These are phyloP conservation scores for Aaosphaeria pasadenensis DNA, from an alignment of 2,329 filamentous ascomycete genomes.

Conservation along the genomic window DNA sequence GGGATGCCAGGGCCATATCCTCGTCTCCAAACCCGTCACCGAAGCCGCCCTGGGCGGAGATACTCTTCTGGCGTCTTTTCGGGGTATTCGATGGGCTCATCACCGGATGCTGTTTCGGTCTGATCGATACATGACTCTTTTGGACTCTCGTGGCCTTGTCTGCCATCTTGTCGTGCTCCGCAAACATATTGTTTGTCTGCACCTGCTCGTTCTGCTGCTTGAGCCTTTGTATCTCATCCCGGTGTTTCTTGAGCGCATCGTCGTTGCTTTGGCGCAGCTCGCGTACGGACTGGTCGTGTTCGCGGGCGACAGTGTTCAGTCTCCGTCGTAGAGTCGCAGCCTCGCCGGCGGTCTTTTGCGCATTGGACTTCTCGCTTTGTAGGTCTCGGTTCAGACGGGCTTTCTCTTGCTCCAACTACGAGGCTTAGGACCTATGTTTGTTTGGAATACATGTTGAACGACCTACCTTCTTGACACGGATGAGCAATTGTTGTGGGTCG, in stretches of 20 bases:
- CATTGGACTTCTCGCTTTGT: constrained; percentile 44
- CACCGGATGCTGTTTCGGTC: constrained; percentile 24
- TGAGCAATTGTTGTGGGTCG: constrained; percentile 33
- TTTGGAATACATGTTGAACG: background rate
- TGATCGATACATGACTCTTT: constrained; percentile 14
- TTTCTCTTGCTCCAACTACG: constrained; percentile 44
- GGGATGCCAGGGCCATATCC: constrained; percentile 56
- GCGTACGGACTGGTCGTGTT: constrained; percentile 62
- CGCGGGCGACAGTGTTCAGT: constrained; percentile 58
- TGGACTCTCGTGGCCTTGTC: constrained; percentile 43
- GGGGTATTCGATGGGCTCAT: constrained; percentile 53
- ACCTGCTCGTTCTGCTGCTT: constrained; percentile 63
- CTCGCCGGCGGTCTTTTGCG: constrained; percentile 67
- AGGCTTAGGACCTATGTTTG: constrained; percentile 11
- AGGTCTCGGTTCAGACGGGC: constrained; percentile 37
- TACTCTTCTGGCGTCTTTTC: constrained; percentile 56
- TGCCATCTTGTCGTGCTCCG: constrained; percentile 64
- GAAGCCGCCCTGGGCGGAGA: constrained; percentile 70
- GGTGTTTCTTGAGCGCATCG: constrained; percentile 63
- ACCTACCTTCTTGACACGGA: constrained; percentile 41
- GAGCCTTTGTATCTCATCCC: constrained; percentile 63
- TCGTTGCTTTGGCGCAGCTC: constrained; percentile 61
- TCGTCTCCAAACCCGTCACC: constrained; percentile 79
- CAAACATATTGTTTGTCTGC: constrained; percentile 69
- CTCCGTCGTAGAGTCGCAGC: constrained; percentile 73